Base-by-base conservation (phyloP, 371 early-diverging fungal species). In the Circinella minor region DNA sequence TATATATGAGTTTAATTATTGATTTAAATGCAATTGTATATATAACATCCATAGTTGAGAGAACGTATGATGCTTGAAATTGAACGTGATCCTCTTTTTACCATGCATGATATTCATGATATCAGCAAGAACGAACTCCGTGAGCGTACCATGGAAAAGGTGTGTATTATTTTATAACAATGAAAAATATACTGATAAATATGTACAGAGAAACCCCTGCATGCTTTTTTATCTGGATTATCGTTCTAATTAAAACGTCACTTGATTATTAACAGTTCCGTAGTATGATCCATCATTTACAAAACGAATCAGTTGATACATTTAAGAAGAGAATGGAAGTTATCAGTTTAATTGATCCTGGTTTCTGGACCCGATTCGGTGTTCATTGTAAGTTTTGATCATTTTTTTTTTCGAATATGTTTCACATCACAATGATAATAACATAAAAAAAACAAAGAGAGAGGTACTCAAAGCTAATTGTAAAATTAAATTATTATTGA, bases 291-390 rank as follows among this genome's bases (percentile, higher is more conserved):
- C 86, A 92, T 77, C 89, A 90, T 73, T 84, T 96, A 43, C 84
- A 89, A 63, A 90, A 87, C 73, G 94, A 94, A 70, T 89, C 95
- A 39, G 86, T 91, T 7, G 86, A 88, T 10, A 80, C 86, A 36
- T 94, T 95, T 69, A 89, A 89, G 74, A 79, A 86, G 73, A 89
- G 96, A 54, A 93, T 96, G 95, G 90, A 90, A 77, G 81, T 94
- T 15, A 84, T 96, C 63, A 89, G 89, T 74, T 78, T 94, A 67
- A 81, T 95, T 43, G 96, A 95, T 71, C 94, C 96, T 47, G 94
- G 92, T 27, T 93, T 95, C 79, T 95, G 95, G 94, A 96, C 97
- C 18, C 89, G 96, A 18, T 88, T 95, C 68, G 97, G 96, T 74
- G 96, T 96, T 37, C 96, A 96, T 76, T 91, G 89, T 81, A 79